phyloP scores from a whole-genome alignment of 805 yeast genomes.

The Yamadazyma akitaensis region DNA sequence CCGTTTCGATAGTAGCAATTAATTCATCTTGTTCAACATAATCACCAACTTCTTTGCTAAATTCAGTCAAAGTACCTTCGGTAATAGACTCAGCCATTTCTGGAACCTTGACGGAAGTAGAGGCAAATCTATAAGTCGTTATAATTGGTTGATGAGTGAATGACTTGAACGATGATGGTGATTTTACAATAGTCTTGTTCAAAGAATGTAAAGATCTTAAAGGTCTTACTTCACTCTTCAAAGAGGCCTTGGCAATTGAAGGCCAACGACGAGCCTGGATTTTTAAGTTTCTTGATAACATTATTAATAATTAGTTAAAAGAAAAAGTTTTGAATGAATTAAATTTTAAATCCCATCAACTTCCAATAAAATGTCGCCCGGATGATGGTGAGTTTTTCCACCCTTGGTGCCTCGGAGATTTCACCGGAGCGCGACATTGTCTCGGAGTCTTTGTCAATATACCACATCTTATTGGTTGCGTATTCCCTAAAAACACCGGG shows the following conservation, averaged over 20 bases:
- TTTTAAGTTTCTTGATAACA: constrained; percentile 18
- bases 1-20: constrained; percentile 96
- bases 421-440: constrained; percentile 5
- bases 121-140: constrained; percentile 33
- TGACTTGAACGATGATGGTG: neutral
- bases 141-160: constrained; percentile 7
- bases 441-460: neutral
- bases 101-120: constrained; percentile 77
- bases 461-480: constrained; percentile 1
- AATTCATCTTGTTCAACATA: constrained; percentile 83
- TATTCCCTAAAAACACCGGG: constrained; percentile 6
- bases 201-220: constrained; percentile 7
- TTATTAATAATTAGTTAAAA: neutral
- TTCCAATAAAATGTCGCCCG: constrained; percentile 7
- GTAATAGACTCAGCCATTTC: constrained; percentile 98
- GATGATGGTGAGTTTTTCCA: constrained; percentile 1
- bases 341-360: constrained; percentile 3
- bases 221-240: neutral
- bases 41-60: constrained; percentile 78
- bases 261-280: constrained; percentile 15
- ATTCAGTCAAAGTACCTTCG: constrained; percentile 84
- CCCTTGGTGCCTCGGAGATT: constrained; percentile 5
- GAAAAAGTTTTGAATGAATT: neutral
- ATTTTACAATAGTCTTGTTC: neutral
- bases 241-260: constrained; percentile 2